phyloP scores from a whole-genome alignment of 2,329 filamentous ascomycete species.

The Cladosporium sp. region DNA sequence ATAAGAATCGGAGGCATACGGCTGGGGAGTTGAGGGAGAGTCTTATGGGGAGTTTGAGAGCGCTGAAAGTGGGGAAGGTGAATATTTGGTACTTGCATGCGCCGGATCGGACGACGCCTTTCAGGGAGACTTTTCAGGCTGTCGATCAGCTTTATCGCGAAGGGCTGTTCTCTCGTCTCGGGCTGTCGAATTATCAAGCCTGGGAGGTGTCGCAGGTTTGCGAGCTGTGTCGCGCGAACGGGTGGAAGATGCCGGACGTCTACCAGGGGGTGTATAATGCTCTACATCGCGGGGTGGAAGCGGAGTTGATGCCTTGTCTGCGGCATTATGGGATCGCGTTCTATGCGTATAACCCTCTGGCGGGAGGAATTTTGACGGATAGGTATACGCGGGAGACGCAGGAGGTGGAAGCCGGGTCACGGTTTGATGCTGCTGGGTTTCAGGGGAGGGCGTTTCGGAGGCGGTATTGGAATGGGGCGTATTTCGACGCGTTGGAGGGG shows the following conservation, averaged over 20 bases:
- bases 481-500: conserved; percentile 41
- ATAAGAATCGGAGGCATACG: conserved; percentile 22
- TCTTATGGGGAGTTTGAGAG: conserved; percentile 34
- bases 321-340: conserved; percentile 40
- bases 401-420: conserved; percentile 32
- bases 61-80: conserved; percentile 38
- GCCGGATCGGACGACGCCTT: conserved; percentile 43
- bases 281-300: conserved; percentile 35
- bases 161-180: conserved; percentile 42
- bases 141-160: conserved; percentile 44
- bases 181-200: conserved; percentile 43
- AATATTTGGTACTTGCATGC: conserved; percentile 50
- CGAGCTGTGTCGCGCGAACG: conserved; percentile 39
- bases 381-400: conserved; percentile 30
- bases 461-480: conserved; percentile 39
- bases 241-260: conserved; percentile 40
- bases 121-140: conserved; percentile 42
- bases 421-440: conserved; percentile 37
- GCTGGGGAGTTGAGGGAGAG: conserved; percentile 32
- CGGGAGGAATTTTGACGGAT: conserved; percentile 44
- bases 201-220: conserved; percentile 47
- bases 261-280: conserved; percentile 46
- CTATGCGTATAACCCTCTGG: conserved; percentile 41
- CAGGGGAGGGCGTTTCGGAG: conserved; percentile 35
- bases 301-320: conserved; percentile 40